Percentiles rank a stretch among this genome's conserved stretches.
These are phyloP conservation scores for Psilocybe subaeruginosa DNA, from an alignment of 768 basidiomycete species.

Conservation along the genomic window DNA sequence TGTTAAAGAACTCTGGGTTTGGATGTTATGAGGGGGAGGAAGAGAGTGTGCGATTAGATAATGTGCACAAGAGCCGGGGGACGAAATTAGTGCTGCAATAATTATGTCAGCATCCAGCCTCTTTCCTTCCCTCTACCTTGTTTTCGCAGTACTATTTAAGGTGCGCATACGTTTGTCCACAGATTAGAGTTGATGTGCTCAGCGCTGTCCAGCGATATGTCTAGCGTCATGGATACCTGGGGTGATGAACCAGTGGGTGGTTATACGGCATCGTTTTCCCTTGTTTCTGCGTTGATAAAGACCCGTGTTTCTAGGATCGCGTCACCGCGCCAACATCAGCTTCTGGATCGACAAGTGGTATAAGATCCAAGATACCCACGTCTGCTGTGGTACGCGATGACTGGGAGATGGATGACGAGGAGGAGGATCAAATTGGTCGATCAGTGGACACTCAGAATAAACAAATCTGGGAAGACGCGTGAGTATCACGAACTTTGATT, in stretches of 20 bases:
- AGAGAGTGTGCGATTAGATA: constrained; percentile 8
- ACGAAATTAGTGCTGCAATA: neutral
- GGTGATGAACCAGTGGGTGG: constrained; percentile 25
- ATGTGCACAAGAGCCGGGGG: neutral
- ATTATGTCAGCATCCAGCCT: constrained; percentile 16
- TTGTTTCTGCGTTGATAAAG: constrained; percentile 5
- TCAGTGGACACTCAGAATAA: constrained; percentile 43
- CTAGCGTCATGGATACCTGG: constrained; percentile 22
- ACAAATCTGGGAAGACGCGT: constrained; percentile 76
- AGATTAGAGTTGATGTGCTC: neutral
- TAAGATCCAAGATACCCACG: constrained; percentile 13
- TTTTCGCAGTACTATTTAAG: neutral
- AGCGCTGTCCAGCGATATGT: constrained; percentile 9
- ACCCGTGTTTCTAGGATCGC: constrained; percentile 1
- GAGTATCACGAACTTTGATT: constrained; percentile 30
- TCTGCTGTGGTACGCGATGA: constrained; percentile 41
- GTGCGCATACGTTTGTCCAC: neutral
- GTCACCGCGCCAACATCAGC: constrained; percentile 1
- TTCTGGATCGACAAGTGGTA: constrained; percentile 13
- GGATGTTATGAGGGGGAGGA: neutral
- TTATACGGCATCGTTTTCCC: neutral
- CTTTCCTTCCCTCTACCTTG: constrained; percentile 15
- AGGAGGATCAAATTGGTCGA: constrained; percentile 31
- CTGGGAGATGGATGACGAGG: constrained; percentile 62
- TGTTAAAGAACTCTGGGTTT: neutral